A percentile compares a stretch with the other conserved stretches of the same genome.
Conservation (phyloP, 352 stramenopile species). For the Phytophthora ohioensis region DNA sequence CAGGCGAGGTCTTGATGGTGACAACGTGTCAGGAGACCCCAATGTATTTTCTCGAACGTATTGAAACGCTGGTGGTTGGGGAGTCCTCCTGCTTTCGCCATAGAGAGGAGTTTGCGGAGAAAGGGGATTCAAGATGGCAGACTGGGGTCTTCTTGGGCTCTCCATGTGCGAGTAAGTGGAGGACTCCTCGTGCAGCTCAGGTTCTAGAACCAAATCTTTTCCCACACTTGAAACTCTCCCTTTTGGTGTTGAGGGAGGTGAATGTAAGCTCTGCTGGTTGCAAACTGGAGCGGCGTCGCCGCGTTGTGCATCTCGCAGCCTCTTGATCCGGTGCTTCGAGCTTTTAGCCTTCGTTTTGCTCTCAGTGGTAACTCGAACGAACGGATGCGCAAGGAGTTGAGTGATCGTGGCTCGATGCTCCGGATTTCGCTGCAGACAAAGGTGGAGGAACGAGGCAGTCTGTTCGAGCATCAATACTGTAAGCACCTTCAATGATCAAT, state of each 20-base stretch:
- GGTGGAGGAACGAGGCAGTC: slow-evolving; percentile 63
- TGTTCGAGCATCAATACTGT: slow-evolving; percentile 23
- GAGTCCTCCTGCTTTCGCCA: slow-evolving; percentile 7
- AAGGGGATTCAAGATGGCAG: slow-evolving; percentile 10
- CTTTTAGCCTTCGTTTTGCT: slow-evolving; percentile 18
- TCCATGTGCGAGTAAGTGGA: slow-evolving; percentile 22
- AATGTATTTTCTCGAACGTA: slow-evolving; percentile 12
- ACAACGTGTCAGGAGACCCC: slow-evolving; percentile 7
- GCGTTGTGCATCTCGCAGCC: not conserved
- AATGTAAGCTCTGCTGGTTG: slow-evolving; percentile 26
- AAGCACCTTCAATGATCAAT: not conserved
- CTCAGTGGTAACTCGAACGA: slow-evolving; percentile 58
- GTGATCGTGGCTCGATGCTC: slow-evolving; percentile 82
- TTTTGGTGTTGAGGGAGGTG: slow-evolving; percentile 9
- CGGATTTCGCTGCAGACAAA: slow-evolving; percentile 75
- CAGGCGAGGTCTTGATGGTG: slow-evolving; percentile 17
- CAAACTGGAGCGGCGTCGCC: slow-evolving; percentile 2
- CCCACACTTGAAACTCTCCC: not conserved
- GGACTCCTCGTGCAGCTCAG: slow-evolving; percentile 32
- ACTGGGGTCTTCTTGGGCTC: slow-evolving; percentile 15
- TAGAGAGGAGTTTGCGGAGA: not conserved
- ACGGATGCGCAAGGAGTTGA: slow-evolving; percentile 93
- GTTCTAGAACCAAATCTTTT: slow-evolving; percentile 11
- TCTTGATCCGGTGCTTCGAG: slow-evolving; percentile 20
- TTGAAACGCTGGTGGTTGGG: slow-evolving; percentile 13